phyloP scores from a whole-genome alignment of 2,329 filamentous ascomycete genomes.

The Dothidotthia symphoricarpi region DNA sequence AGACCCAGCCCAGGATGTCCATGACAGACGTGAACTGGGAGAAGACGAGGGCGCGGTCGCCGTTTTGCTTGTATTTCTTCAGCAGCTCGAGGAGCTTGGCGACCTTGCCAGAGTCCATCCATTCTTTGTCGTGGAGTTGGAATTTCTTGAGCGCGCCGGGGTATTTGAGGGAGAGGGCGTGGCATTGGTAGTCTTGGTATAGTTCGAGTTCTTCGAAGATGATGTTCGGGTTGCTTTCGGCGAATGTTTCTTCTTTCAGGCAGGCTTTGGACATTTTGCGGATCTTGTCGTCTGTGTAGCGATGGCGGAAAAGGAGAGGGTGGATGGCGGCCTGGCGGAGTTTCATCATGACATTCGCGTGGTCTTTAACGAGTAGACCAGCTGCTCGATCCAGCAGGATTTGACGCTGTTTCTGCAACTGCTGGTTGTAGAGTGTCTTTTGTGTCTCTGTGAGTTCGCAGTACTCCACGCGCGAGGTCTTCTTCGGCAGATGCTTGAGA shows the following conservation, averaged over 20 bases:
- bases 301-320: slow-evolving; percentile 78
- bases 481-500: slow-evolving; percentile 75
- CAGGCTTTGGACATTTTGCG: slow-evolving; percentile 75
- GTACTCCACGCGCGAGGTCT: slow-evolving; percentile 73
- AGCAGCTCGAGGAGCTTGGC: slow-evolving; percentile 74
- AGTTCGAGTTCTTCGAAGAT: slow-evolving; percentile 55
- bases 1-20: slow-evolving; percentile 81
- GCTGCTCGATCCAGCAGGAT: slow-evolving; percentile 59
- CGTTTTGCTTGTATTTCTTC: slow-evolving; percentile 68
- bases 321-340: slow-evolving; percentile 91
- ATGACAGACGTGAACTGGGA: slow-evolving; percentile 90
- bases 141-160: slow-evolving; percentile 55
- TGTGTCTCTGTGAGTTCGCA: slow-evolving; percentile 77
- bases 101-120: slow-evolving; percentile 83
- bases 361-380: slow-evolving; percentile 55
- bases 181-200: slow-evolving; percentile 62
- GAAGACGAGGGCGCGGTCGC: slow-evolving; percentile 86
- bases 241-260: slow-evolving; percentile 64
- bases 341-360: slow-evolving; percentile 70
- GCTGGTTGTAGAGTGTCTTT: slow-evolving; percentile 67
- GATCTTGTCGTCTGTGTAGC: slow-evolving; percentile 73
- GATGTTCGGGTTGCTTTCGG: slow-evolving; percentile 50
- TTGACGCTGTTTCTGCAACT: slow-evolving; percentile 62
- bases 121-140: slow-evolving; percentile 59
- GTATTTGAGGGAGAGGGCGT: slow-evolving; percentile 56